Evolutionary conservation across 345 rosid genomes (phyloP), one percentile per base, ranked within the genome.

Genomic region (Populus pruinosa): DNA sequence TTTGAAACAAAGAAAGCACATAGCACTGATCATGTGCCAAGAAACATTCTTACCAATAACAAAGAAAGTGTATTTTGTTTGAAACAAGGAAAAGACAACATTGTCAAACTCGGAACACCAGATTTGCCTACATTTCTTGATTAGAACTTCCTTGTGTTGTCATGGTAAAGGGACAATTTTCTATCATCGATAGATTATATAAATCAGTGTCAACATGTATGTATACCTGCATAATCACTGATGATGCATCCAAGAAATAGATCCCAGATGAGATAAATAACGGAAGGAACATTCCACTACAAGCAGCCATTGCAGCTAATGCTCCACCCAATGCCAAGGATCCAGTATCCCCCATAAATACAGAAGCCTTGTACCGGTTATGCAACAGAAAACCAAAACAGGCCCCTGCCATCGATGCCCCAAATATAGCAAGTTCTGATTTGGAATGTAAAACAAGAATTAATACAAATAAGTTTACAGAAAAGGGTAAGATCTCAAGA

Each of bases 381-480:
- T 93, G 98, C 80, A 92, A 78, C 79, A 93, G 91, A 82, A 95
- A 95, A 71, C 99, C 98, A 72, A 91, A 86, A 86, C 97, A 92
- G 71, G 97, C 94, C 84, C 97, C 99, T 4, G 97, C 98, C 99
- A 95, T 93, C 5, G 98, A 88, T 73, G 96, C 88, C 83, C 98
- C 99, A 79, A 95, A 95, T 86, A 93, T 71, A 56, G 94, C 87
- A 53, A 95, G 90, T 76, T 91, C 99, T 95, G 83, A 44, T 81
- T 80, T 20, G 74, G 63, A 77, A 75, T 64, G n/a, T 50, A 72
- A 71, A 71, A 14, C 8, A 61, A 67, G 53, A 66, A 47, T 81
- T 73, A 78, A 2, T 41, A 41, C 44, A 33, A n/a, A 74, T 39
- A 70, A 77, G 29, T 2, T 41, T 10, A 29, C 29, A 61, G 36